A percentile compares a stretch with the other conserved stretches of the same genome.
phyloP scores from a whole-genome alignment of 1,139 yeast genomes.

The Hemisphaericaspora xylofermentans region DNA sequence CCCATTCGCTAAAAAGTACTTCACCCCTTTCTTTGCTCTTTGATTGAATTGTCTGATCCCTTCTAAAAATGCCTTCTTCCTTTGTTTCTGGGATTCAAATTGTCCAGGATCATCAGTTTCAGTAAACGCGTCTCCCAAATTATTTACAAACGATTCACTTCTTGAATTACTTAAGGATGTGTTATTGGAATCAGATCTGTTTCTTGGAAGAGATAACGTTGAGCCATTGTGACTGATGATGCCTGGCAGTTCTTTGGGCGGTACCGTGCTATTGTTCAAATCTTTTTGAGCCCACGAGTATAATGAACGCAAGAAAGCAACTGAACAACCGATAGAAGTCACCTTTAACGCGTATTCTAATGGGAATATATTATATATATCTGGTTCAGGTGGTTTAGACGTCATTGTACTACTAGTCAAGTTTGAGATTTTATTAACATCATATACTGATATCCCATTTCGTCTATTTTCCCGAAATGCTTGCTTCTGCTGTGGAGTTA shows the following conservation, averaged over 20 bases:
- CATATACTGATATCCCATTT: conserved; percentile 70
- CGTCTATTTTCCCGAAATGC: conserved; percentile 63
- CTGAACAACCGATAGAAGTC: conserved; percentile 76
- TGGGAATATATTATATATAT: conserved; percentile 56
- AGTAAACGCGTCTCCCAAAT: conserved; percentile 18
- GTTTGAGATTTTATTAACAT: conserved; percentile 69
- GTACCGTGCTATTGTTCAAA: conserved; percentile 18
- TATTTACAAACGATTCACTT: conserved; percentile 33
- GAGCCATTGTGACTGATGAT: conserved; percentile 17
- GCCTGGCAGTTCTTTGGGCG: conserved; percentile 4
- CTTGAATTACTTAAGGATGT: conserved; percentile 30
- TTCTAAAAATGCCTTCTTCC: conserved; percentile 78
- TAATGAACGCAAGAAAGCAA: conserved; percentile 78
- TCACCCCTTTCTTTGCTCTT: conserved; percentile 81
- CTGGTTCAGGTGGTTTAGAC: conserved; percentile 64
- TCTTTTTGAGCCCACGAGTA: conserved; percentile 89
- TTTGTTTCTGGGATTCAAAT: conserved; percentile 79
- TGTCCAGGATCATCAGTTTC: conserved; percentile 77
- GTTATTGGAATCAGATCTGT: conserved; percentile 43
- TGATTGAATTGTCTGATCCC: conserved; percentile 79
- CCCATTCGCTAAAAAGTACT: conserved; percentile 56
- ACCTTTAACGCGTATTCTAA: conserved; percentile 82
- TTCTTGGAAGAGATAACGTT: conserved; percentile 26
- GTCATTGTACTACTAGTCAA: conserved; percentile 67
- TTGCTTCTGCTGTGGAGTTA: conserved; percentile 65